Conservation (phyloP, 495 filamentous ascomycete genomes). For the Trypethelium eluteriae region DNA sequence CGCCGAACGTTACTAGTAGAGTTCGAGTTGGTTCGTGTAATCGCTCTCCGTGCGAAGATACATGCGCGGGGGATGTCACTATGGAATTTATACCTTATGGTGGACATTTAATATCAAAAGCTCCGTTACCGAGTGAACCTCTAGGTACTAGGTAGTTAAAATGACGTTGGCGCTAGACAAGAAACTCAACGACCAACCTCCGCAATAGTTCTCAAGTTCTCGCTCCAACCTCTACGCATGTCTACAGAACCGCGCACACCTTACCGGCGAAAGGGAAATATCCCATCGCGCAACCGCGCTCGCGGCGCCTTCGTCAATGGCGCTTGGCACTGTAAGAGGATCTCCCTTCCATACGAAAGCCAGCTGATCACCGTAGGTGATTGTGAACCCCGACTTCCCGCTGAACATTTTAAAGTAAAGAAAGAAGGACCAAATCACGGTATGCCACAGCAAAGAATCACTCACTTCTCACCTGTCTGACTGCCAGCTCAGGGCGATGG, state of each 20-base stretch:
- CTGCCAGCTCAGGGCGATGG: slow-evolving; percentile 19
- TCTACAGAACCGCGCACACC: not conserved
- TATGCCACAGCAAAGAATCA: slow-evolving; percentile 30
- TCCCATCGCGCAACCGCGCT: not conserved
- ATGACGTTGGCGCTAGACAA: not conserved
- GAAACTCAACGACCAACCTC: not conserved
- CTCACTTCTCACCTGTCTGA: not conserved
- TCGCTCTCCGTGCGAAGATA: no score
- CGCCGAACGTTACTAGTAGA: no score
- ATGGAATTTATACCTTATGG: not conserved
- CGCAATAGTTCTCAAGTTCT: not conserved
- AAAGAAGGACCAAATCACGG: slow-evolving; percentile 56
- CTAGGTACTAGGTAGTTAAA: not conserved
- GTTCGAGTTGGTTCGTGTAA: no score
- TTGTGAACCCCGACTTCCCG: slow-evolving; percentile 55
- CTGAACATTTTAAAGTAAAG: slow-evolving; percentile 52
- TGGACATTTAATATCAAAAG: not conserved
- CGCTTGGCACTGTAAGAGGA: slow-evolving; percentile 12
- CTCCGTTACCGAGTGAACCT: slow-evolving; percentile 9
- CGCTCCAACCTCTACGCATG: not conserved
- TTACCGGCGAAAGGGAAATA: slow-evolving; percentile 3
- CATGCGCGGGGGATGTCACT: not conserved
- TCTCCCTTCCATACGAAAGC: not conserved
- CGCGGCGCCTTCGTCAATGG: slow-evolving; percentile 4
- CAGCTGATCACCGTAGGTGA: slow-evolving; percentile 42